Percentiles rank a stretch among this genome's conserved stretches.
Conservation (phyloP, 331 rosid genomes). For the Saraca asoca region DNA sequence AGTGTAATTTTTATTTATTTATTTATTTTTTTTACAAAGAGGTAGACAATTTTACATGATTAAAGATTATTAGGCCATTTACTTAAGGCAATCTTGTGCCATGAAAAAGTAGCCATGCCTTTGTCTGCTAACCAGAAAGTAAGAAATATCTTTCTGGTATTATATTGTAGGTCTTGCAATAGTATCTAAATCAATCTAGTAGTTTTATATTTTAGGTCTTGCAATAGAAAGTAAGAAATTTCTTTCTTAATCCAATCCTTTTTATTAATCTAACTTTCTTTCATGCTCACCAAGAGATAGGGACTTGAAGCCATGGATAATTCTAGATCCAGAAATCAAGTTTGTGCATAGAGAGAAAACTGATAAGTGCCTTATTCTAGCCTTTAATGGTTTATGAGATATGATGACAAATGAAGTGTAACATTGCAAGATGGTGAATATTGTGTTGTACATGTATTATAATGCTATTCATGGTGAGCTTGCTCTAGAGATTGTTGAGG, state of each 20-base stretch:
- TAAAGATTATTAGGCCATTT: neutral
- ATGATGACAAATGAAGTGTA: conserved; percentile 75
- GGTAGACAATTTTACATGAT: neutral
- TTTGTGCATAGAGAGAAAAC: conserved; percentile 54
- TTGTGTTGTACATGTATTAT: conserved; percentile 60
- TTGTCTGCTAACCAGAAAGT: no score
- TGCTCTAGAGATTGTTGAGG: conserved; percentile 63
- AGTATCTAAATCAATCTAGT: no score
- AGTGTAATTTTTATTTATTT: no score
- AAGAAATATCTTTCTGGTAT: no score
- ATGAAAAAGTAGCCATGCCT: no score
- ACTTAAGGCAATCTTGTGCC: no score
- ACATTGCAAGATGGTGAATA: conserved; percentile 52
- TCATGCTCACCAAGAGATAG: conserved; percentile 58
- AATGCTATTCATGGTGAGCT: conserved; percentile 78
- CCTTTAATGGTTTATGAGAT: conserved; percentile 90
- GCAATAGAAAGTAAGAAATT: no score
- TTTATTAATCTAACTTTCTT: conserved; percentile 8
- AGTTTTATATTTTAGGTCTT: no score
- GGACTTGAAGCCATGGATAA: conserved; percentile 77
- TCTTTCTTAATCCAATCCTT: neutral
- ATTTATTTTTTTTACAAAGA: neutral
- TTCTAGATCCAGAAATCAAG: conserved; percentile 73
- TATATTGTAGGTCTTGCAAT: no score
- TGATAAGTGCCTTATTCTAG: conserved; percentile 72